Conservation (phyloP, 441 rosid genomes). For the Manihot esculenta region DNA sequence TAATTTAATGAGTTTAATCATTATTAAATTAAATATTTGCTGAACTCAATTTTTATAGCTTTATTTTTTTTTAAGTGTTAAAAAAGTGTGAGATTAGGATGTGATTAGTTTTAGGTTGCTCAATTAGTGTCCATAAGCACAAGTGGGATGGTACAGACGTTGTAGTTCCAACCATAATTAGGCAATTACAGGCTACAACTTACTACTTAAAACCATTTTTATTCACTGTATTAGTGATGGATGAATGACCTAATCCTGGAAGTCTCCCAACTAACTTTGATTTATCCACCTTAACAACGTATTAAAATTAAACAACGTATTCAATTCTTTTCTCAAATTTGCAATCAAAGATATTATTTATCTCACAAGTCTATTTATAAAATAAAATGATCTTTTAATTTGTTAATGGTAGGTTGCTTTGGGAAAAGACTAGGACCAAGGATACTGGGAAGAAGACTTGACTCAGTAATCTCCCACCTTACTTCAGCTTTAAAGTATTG, state of each 20-base stretch:
- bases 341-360: too few relatives aligned
- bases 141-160: too few relatives aligned
- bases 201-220: background rate
- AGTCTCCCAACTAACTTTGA: conserved; percentile 15
- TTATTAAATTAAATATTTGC: too few relatives aligned
- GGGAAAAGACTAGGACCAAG: conserved; percentile 83
- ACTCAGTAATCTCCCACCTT: conserved; percentile 46
- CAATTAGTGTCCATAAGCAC: conserved; percentile 10
- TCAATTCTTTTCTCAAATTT: too few relatives aligned
- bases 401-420: conserved; percentile 62
- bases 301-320: background rate
- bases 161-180: background rate
- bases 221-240: background rate
- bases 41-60: too few relatives aligned
- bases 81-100: background rate
- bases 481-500: background rate
- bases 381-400: background rate
- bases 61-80: too few relatives aligned
- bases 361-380: too few relatives aligned
- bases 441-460: conserved; percentile 60
- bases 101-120: conserved; percentile 17
- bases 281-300: background rate
- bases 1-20: too few relatives aligned
- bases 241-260: background rate
- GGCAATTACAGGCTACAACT: background rate